phyloP scores from a whole-genome alignment of 163 green algal genomes.

The Coccomyxa subellipsoidea region DNA sequence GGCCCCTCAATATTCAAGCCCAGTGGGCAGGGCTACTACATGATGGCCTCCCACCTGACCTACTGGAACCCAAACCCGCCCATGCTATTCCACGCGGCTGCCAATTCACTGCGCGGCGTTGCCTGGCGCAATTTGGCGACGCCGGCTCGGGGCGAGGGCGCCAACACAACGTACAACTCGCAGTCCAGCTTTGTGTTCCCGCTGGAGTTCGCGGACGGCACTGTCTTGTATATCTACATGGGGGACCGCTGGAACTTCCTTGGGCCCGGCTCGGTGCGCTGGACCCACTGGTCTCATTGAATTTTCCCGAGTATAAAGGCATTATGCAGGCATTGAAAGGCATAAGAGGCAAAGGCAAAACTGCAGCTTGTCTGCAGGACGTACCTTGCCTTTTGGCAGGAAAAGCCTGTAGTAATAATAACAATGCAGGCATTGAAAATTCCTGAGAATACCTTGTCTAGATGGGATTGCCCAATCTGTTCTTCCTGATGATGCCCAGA shows the following conservation, averaged over 20 bases:
- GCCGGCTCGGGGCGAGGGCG: not conserved
- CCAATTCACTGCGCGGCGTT: not conserved
- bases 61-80: conserved; percentile 8
- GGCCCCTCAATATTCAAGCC: conserved; percentile 16
- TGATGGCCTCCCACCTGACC: conserved; percentile 50
- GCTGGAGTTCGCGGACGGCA: not conserved
- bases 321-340: no score
- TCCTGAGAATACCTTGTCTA: no score
- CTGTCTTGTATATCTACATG: conserved; percentile 6
- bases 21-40: not conserved
- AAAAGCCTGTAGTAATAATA: no score
- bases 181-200: conserved; percentile 11
- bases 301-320: no score
- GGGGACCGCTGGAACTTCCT: conserved; percentile 13
- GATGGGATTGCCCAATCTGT: no score
- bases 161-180: conserved; percentile 19
- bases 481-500: no score
- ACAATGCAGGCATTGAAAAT: no score
- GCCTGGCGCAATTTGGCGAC: not conserved
- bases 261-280: not conserved
- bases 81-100: not conserved
- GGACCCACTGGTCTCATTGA: no score
- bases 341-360: no score
- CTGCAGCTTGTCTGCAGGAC: no score
- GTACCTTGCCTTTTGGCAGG: no score